Evolutionary conservation across 441 rosid species (phyloP), one percentile per base, ranked within the genome.

Genomic region (Pelargonium citronellum): DNA sequence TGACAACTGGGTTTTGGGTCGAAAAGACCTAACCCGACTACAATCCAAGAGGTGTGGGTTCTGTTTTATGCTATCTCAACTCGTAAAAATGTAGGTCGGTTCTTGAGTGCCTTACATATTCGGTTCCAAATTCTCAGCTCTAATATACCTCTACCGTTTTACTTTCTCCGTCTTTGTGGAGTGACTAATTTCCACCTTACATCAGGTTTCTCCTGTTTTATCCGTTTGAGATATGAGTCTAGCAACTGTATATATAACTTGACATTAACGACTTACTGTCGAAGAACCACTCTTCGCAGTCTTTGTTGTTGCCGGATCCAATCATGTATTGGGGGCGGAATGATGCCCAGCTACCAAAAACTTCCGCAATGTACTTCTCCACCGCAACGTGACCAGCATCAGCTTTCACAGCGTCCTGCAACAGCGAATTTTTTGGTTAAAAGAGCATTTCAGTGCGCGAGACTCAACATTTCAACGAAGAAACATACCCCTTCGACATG

Each of bases 221-320:
- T 5, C 6, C 7, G 39, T 34, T 4, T 34, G 39, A 34, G 6
- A 34, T 5, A 4, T 34, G 30, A 27, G 2, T 27, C 30, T 5
- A 2, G 7, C 16, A 20, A 19, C 19, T 67, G 30, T 1, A 27
- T 2, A 3, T 2, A 27, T n/a, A n/a, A 22, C 24, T 22, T 22
- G 24, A 22, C 24, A 22, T 22, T 4, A 41, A 19, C 22, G 58
- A 78, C 93, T 78, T 83, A 89, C 97, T 77, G 69, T 93, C 96
- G 24, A 93, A 91, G 84, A 93, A 93, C 98, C 98, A 93, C 81
- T 93, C 98, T 72, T 93, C 98, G 24, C 96, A 91, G 68, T 93
- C 98, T 81, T 93, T 93, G 83, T 88, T 93, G 87, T 91, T 91
- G 58, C 98, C 97, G 1, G 98, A 93, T 68, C 97, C 97, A 51